Percentiles rank a stretch among this genome's conserved stretches.
phyloP scores from a whole-genome alignment of 805 yeast species.

The Cyberlindnera veronae region DNA sequence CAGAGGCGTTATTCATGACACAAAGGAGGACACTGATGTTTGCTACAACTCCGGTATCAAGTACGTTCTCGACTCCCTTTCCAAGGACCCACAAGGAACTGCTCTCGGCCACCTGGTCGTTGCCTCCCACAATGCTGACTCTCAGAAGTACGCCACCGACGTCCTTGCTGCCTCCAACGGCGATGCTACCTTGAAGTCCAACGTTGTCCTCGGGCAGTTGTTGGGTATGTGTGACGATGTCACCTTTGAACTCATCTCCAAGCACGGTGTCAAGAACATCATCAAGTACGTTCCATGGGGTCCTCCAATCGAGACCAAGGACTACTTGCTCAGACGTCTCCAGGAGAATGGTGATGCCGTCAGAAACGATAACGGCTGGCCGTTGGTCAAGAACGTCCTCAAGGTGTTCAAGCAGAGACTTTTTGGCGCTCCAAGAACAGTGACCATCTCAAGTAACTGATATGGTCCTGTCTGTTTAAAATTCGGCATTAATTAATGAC shows the following conservation, averaged over 20 bases:
- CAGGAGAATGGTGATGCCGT: constrained; percentile 97
- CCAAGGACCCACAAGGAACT: constrained; percentile 38
- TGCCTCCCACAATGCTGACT: constrained; percentile 83
- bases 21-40: constrained; percentile 77
- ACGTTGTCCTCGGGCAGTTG: constrained; percentile 84
- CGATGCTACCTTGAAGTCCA: constrained; percentile 39
- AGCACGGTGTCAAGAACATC: constrained; percentile 65
- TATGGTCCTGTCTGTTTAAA: too few species aligned
- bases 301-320: constrained; percentile 90
- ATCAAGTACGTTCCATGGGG: constrained; percentile 98
- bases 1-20: constrained; percentile 66
- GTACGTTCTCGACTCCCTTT: constrained; percentile 51
- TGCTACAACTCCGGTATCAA: constrained; percentile 71
- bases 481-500: too few species aligned
- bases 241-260: constrained; percentile 66
- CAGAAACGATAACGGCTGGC: constrained; percentile 77
- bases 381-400: constrained; percentile 55
- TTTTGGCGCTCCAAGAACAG: constrained; percentile 3
- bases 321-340: constrained; percentile 79
- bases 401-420: constrained; percentile 34
- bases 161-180: constrained; percentile 34
- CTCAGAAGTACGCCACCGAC: constrained; percentile 70
- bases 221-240: constrained; percentile 95
- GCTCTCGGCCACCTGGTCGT: constrained; percentile 77
- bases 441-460: background rate